Evolutionary conservation across 768 basidiomycete genomes (phyloP), one percentile per base, ranked within the genome.

Genomic region (Trametes punicea): DNA sequence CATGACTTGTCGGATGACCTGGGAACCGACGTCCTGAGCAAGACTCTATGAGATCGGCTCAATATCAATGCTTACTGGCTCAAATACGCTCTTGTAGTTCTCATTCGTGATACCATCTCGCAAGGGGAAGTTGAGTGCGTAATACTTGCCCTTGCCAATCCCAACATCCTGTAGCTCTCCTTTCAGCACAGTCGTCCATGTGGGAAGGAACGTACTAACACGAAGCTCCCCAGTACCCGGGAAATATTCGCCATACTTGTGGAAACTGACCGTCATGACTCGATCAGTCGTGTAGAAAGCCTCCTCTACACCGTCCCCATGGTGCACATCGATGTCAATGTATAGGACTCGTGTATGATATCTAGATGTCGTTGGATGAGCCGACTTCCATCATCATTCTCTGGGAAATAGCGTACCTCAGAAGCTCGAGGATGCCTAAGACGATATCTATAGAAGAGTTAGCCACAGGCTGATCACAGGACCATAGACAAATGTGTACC

Each of bases 231-330:
- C 97, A 6, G 97, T 99, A 38, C 97, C 97, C 25, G 97, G 97
- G 72, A 99, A 99, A 72, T 90, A 99, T 71, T 99, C 97, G 30
- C 97, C 97, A 62, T 98, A 99, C 71, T 98, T 98, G 70, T 99
- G 97, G 73, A 98, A 97, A 64, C 91, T 94, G 66, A 87, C 87
- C 0, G 96, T 98, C 97, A 98, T 98, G 54, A 99, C 97, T 40
- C 97, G 81, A 69, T 99, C 96, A 20, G 97, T 98, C 3, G 94
- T 95, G 71, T 98, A 99, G 70, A 99, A 99, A 0, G 97, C 97
- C 72, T 99, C 97, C 69, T 99, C 97, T 21, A 99, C 97, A 39
- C 97, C 97, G 70, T 99, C 97, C 15, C 97, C 97, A 59, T 99
- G 97, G 69, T 99, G 97, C 1, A 97, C 92, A 68, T 99, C 97